phyloP scores from a whole-genome alignment of 495 filamentous ascomycete species.

The Penicillium canescens region DNA sequence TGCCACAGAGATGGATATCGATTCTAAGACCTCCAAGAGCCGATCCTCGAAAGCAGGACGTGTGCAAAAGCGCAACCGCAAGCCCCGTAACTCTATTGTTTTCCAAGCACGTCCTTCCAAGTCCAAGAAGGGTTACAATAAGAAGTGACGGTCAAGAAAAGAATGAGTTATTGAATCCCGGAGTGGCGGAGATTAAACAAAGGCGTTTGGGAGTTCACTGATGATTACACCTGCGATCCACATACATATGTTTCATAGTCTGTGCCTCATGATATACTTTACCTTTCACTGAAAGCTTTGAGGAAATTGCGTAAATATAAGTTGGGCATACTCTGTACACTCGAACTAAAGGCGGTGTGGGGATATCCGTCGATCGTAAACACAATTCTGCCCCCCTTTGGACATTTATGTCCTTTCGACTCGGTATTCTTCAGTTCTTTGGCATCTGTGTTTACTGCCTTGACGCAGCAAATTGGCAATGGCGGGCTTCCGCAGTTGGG shows the following conservation, averaged over 20 bases:
- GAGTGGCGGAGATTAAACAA: slow-evolving; percentile 2
- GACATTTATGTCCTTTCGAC: not conserved
- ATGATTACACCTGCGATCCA: slow-evolving; percentile 7
- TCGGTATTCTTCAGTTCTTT: not conserved
- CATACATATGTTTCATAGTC: slow-evolving; percentile 9
- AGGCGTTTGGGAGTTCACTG: slow-evolving; percentile 10
- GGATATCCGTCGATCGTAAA: slow-evolving; percentile 5
- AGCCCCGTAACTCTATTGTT: slow-evolving; percentile 45
- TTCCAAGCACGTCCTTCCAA: slow-evolving; percentile 35
- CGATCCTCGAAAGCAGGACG: slow-evolving; percentile 28
- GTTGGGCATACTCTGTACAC: not conserved
- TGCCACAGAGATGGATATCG: slow-evolving; percentile 42
- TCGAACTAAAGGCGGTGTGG: slow-evolving; percentile 9
- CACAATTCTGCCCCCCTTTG: slow-evolving; percentile 12
- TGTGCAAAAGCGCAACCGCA: slow-evolving; percentile 43
- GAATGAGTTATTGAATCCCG: slow-evolving; percentile 34
- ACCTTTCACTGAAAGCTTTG: not conserved
- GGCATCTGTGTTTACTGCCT: not conserved
- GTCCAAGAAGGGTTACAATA: slow-evolving; percentile 30
- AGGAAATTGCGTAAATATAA: not conserved
- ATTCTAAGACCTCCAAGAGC: slow-evolving; percentile 24
- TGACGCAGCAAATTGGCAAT: slow-evolving; percentile 14
- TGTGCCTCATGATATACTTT: slow-evolving; percentile 3
- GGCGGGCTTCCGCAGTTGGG: slow-evolving; percentile 24
- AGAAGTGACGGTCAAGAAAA: slow-evolving; percentile 24